Conservation (phyloP, 805 yeast species). For the Ascoidea tarda region DNA sequence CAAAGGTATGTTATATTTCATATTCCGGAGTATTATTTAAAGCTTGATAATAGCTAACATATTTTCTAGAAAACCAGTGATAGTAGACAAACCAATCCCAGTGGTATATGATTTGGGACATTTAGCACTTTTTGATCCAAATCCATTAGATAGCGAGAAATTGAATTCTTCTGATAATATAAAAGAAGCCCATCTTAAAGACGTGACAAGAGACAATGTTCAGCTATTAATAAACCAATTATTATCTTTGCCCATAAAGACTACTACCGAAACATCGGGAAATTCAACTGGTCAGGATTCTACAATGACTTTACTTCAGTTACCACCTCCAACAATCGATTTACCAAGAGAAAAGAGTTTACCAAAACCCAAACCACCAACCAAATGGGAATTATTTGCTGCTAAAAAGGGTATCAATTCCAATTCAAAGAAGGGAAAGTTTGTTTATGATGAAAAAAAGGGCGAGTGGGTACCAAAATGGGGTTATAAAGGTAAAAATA, state of each 20-base stretch:
- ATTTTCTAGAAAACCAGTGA: slow-evolving; percentile 41
- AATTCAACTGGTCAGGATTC: slow-evolving; percentile 48
- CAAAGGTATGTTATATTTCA: too few species aligned
- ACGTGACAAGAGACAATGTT: slow-evolving; percentile 77
- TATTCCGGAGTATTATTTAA: slow-evolving; percentile 2
- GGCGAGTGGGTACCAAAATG: slow-evolving; percentile 97
- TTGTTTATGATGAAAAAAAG: slow-evolving; percentile 76
- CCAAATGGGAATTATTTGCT: slow-evolving; percentile 97
- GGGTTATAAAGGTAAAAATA: slow-evolving; percentile 94
- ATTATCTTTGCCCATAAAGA: slow-evolving; percentile 75
- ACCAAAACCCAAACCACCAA: slow-evolving; percentile 83
- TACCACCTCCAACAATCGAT: slow-evolving; percentile 72
- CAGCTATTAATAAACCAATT: slow-evolving; percentile 87
- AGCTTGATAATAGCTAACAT: slow-evolving; percentile 14
- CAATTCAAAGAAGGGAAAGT: slow-evolving; percentile 79
- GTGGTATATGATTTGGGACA: slow-evolving; percentile 83
- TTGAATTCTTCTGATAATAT: slow-evolving; percentile 36
- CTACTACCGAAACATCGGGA: slow-evolving; percentile 62
- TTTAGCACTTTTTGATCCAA: slow-evolving; percentile 78
- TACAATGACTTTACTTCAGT: slow-evolving; percentile 65
- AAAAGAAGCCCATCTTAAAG: slow-evolving; percentile 49
- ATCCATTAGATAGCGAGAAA: slow-evolving; percentile 58
- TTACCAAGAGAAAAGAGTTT: slow-evolving; percentile 92
- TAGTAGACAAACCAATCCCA: slow-evolving; percentile 87
- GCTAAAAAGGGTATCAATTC: slow-evolving; percentile 87